These are phyloP conservation scores for Penicillium sp. DNA, from an alignment of 2,329 filamentous ascomycete species.

Conservation along the genomic window DNA sequence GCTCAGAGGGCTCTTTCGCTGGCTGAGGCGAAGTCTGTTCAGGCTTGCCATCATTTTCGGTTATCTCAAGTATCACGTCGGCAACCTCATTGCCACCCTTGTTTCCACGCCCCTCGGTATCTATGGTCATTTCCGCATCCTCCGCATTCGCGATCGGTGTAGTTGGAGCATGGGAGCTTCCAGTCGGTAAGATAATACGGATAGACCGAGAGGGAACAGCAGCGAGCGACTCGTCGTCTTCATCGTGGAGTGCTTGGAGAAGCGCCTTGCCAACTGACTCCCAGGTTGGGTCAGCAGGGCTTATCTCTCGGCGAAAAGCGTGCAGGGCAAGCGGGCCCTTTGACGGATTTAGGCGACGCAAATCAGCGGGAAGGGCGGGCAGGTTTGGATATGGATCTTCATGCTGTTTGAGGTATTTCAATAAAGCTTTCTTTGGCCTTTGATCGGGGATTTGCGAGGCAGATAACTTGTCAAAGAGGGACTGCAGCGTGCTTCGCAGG, in stretches of 20 bases:
- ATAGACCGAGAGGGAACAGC: slow-evolving; percentile 40
- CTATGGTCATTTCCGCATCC: slow-evolving; percentile 11
- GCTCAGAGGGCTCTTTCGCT: slow-evolving; percentile 16
- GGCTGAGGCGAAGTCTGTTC: slow-evolving; percentile 9
- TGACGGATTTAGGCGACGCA: slow-evolving; percentile 27
- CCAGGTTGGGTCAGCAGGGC: slow-evolving; percentile 41
- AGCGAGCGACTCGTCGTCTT: slow-evolving; percentile 32
- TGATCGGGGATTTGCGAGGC: slow-evolving; percentile 50
- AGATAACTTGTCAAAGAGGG: slow-evolving; percentile 56
- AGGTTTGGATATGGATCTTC: slow-evolving; percentile 53
- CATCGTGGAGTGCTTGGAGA: slow-evolving; percentile 41
- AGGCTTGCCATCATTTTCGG: slow-evolving; percentile 8
- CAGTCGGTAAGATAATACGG: slow-evolving; percentile 39
- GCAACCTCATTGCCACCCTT: slow-evolving; percentile 14
- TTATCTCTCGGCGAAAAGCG: slow-evolving; percentile 39
- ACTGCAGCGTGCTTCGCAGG: slow-evolving; percentile 47
- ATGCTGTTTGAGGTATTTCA: slow-evolving; percentile 51
- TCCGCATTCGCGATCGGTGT: slow-evolving; percentile 14
- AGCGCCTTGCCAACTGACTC: slow-evolving; percentile 49
- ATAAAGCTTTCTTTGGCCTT: slow-evolving; percentile 50
- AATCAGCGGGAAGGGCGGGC: slow-evolving; percentile 31
- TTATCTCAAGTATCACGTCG: slow-evolving; percentile 14
- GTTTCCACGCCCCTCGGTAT: slow-evolving; percentile 4
- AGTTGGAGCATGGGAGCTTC: slow-evolving; percentile 21
- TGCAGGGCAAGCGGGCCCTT: slow-evolving; percentile 36